Evolutionary conservation across 306 rosid genomes (phyloP).

Genomic region (Urtica urens): DNA sequence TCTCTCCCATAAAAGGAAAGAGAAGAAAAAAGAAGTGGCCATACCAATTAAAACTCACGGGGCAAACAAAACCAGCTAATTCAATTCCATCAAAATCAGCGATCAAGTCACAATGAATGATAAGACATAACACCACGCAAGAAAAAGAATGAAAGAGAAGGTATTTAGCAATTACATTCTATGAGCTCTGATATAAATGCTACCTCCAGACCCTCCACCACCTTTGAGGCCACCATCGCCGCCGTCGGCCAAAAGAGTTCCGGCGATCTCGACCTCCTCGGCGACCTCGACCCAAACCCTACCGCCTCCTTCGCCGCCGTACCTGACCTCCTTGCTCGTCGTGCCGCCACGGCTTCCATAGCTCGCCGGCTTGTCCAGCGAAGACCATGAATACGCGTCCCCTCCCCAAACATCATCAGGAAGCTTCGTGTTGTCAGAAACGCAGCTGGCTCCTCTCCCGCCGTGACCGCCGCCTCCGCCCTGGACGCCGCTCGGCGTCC

Average conservation of each 20-base stretch:
- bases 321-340: constrained; percentile 55
- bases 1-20: no score
- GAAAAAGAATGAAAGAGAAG: constrained; percentile 5
- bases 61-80: neutral
- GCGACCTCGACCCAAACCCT: constrained; percentile 37
- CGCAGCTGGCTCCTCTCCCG: constrained; percentile 92
- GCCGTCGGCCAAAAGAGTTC: constrained; percentile 64
- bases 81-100: neutral
- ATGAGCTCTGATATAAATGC: constrained; percentile 57
- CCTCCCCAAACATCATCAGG: constrained; percentile 98
- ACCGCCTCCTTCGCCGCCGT: constrained; percentile 97
- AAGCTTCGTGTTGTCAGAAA: constrained; percentile 67
- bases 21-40: neutral
- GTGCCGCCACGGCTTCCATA: constrained; percentile 92
- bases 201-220: constrained; percentile 98
- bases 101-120: neutral
- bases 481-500: constrained; percentile 70
- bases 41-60: neutral
- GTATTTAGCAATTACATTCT: constrained; percentile 48
- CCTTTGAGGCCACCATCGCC: constrained; percentile 83
- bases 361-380: constrained; percentile 54
- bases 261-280: constrained; percentile 39
- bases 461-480: constrained; percentile 95
- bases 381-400: constrained; percentile 78
- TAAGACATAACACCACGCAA: neutral